These are phyloP conservation scores for Thelonectria blattea DNA, from an alignment of 2,329 filamentous ascomycete species.

Conservation along the genomic window DNA sequence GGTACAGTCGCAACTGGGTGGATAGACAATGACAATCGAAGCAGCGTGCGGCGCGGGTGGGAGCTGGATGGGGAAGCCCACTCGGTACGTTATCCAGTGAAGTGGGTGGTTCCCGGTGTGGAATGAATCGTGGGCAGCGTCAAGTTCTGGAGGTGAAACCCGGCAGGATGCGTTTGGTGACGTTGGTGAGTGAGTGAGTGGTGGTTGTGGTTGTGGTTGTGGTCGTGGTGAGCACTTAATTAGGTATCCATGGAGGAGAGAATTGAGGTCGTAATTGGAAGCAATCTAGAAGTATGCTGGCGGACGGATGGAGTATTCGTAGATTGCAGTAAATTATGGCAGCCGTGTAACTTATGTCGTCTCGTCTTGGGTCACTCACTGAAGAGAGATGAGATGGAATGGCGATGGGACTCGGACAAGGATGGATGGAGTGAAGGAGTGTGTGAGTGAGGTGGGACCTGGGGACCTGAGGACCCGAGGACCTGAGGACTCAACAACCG, in stretches of 20 bases:
- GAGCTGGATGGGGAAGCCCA: not conserved
- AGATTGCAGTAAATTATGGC: not conserved
- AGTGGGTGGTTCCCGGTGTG: not conserved
- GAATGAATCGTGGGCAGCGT: slow-evolving; percentile 1
- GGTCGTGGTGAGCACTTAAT: not conserved
- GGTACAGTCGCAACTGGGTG: slow-evolving; percentile 7
- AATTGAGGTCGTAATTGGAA: too few relatives aligned
- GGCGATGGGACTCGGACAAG: not conserved
- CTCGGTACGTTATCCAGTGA: not conserved
- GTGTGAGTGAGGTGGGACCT: not conserved
- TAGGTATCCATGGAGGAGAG: too few relatives aligned
- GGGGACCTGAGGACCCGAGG: not conserved
- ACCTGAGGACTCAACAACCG: too few relatives aligned
- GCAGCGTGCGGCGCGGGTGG: not conserved
- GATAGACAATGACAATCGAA: slow-evolving; percentile 13
- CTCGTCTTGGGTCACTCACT: not conserved
- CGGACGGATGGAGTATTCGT: too few relatives aligned
- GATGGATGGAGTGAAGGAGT: not conserved
- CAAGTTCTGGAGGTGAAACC: slow-evolving; percentile 8
- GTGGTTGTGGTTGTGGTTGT: not conserved
- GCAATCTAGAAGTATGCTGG: not conserved
- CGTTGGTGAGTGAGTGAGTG: too few relatives aligned
- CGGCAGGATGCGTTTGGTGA: not conserved
- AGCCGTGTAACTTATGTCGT: not conserved
- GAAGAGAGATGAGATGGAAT: not conserved